phyloP scores from a whole-genome alignment of 2,329 filamentous ascomycete species.

The Beauveria pseudobassiana region DNA sequence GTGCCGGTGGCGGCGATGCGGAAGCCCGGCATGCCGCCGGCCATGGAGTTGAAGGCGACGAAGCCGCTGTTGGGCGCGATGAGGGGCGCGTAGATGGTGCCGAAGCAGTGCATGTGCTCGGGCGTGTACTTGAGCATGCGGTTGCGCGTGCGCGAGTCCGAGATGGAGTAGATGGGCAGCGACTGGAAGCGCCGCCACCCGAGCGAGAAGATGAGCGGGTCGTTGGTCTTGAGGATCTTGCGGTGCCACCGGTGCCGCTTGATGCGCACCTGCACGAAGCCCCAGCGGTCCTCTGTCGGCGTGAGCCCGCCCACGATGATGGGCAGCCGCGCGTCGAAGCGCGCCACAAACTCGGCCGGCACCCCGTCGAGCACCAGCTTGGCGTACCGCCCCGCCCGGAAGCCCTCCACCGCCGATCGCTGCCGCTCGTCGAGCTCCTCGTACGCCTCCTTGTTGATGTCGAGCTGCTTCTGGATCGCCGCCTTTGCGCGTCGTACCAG shows the following conservation, averaged over 20 bases:
- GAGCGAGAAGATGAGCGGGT: slow-evolving; percentile 92
- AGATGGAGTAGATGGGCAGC: slow-evolving; percentile 88
- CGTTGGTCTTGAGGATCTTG: slow-evolving; percentile 97
- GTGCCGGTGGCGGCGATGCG: slow-evolving; percentile 91
- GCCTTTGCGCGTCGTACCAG: slow-evolving; percentile 97
- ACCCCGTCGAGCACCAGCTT: slow-evolving; percentile 85
- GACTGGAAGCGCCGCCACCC: slow-evolving; percentile 95
- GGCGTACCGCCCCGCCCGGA: slow-evolving; percentile 86
- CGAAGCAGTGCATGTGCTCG: slow-evolving; percentile 99
- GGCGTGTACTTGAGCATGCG: slow-evolving; percentile 99
- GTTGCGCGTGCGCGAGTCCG: slow-evolving; percentile 86
- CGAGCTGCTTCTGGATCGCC: slow-evolving; percentile 85
- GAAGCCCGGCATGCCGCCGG: slow-evolving; percentile 79
- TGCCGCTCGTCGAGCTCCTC: slow-evolving; percentile 79
- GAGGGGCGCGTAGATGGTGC: slow-evolving; percentile 88
- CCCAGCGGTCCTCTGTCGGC: slow-evolving; percentile 90
- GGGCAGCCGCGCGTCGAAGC: slow-evolving; percentile 76
- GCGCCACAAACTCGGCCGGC: slow-evolving; percentile 78
- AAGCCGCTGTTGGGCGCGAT: slow-evolving; percentile 95
- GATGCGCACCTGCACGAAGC: slow-evolving; percentile 90
- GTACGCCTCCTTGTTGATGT: slow-evolving; percentile 94
- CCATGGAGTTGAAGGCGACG: slow-evolving; percentile 85
- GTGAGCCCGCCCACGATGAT: slow-evolving; percentile 87
- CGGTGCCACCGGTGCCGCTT: slow-evolving; percentile 99
- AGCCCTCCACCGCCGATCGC: slow-evolving; percentile 78